These are phyloP conservation scores for Zizania palustris DNA, from an alignment of 202 grass and related monocot genomes.

Conservation along the genomic window DNA sequence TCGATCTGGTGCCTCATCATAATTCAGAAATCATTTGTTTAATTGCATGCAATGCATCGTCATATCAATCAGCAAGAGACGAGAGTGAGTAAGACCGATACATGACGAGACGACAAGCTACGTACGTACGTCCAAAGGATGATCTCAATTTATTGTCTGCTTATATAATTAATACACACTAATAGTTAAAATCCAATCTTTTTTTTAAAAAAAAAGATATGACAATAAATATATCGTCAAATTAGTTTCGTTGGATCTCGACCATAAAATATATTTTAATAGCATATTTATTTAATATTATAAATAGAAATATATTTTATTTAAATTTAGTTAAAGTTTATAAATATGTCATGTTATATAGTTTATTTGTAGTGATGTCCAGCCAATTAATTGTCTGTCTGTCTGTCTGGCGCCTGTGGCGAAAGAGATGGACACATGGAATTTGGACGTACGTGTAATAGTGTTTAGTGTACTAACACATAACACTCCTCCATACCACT, in stretches of 20 bases:
- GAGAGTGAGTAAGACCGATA: neutral
- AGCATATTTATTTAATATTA: too few relatives aligned
- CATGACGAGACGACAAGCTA: neutral
- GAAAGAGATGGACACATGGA: neutral
- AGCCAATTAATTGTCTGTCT: too few relatives aligned
- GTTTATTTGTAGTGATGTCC: too few relatives aligned
- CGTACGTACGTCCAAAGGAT: too few relatives aligned
- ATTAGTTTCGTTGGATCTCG: too few relatives aligned
- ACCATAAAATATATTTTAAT: too few relatives aligned
- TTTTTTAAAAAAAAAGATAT: neutral
- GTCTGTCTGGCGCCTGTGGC: too few relatives aligned
- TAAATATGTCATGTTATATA: too few relatives aligned
- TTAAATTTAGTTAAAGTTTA: too few relatives aligned
- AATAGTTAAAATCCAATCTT: neutral
- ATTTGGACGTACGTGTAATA: too few relatives aligned
- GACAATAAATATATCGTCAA: too few relatives aligned
- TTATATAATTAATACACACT: neutral
- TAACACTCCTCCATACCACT: neutral
- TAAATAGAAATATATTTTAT: too few relatives aligned
- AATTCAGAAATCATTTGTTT: constrained; percentile 22
- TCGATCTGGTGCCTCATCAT: neutral
- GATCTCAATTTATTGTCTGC: neutral
- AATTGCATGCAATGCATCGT: constrained; percentile 10
- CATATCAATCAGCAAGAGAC: neutral
- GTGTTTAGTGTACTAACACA: neutral